Percentiles rank a stretch among this genome's conserved stretches.
Evolutionary conservation across 495 filamentous ascomycete species (phyloP).

Genomic region (Aspergillus coremiiformis): DNA sequence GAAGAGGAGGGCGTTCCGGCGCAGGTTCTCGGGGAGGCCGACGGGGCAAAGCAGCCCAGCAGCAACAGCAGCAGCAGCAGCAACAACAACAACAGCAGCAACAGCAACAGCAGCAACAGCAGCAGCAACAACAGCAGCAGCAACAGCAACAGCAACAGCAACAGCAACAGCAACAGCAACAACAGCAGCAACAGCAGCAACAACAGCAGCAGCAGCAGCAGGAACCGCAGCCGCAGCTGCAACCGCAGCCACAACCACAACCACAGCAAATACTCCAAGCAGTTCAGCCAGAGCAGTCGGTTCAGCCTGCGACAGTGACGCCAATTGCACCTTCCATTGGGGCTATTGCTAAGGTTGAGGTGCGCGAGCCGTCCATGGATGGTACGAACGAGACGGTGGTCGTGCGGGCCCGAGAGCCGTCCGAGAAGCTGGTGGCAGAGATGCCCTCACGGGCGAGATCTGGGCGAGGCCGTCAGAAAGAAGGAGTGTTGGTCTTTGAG

Average conservation of each 20-base stretch:
- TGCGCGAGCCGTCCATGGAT: slow-evolving; percentile 22
- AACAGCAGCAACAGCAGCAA: slow-evolving; percentile 18
- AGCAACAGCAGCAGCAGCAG: slow-evolving; percentile 25
- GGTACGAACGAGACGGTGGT: slow-evolving; percentile 15
- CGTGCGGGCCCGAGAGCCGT: slow-evolving; percentile 16
- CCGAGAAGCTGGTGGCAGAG: slow-evolving; percentile 21
- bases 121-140: slow-evolving; percentile 15
- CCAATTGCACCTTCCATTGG: slow-evolving; percentile 20
- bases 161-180: slow-evolving; percentile 17
- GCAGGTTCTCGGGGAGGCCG: slow-evolving; percentile 30
- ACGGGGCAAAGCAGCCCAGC: slow-evolving; percentile 29
- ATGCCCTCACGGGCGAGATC: slow-evolving; percentile 22
- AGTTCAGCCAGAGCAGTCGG: slow-evolving; percentile 7
- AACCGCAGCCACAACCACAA: background rate
- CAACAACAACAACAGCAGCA: slow-evolving; percentile 17
- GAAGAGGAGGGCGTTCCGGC: slow-evolving; percentile 41
- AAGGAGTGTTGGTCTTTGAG: slow-evolving; percentile 36
- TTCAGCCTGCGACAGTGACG: slow-evolving; percentile 5
- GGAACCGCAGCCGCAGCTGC: slow-evolving; percentile 5
- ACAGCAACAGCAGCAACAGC: slow-evolving; percentile 21
- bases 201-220: background rate
- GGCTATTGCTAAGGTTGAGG: slow-evolving; percentile 28
- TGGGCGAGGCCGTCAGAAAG: slow-evolving; percentile 31
- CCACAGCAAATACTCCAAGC: slow-evolving; percentile 4
- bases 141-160: slow-evolving; percentile 20